Conservation (phyloP, 2,329 filamentous ascomycete species). For the Penicillium sp. region DNA sequence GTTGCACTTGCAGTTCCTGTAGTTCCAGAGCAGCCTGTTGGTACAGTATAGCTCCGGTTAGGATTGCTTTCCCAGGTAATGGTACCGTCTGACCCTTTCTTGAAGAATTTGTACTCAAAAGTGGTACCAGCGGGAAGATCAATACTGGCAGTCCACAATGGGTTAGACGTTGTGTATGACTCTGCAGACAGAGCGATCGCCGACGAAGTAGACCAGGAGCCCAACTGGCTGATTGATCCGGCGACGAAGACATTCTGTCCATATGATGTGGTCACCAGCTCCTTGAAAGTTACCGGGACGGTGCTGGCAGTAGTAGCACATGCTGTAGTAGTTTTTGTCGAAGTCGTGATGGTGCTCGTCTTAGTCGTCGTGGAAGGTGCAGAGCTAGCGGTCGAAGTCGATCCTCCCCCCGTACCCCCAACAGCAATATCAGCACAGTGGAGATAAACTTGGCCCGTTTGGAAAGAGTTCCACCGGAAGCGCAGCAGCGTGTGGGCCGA, state of each 20-base stretch:
- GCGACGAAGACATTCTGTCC: not conserved
- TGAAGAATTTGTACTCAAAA: not conserved
- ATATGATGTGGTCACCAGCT: not conserved
- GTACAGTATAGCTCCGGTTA: not conserved
- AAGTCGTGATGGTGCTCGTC: not conserved
- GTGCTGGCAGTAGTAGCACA: not conserved
- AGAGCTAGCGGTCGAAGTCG: not conserved
- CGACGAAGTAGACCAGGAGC: not conserved
- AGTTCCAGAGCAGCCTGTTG: not conserved
- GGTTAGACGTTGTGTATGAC: not conserved
- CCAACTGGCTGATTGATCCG: not conserved
- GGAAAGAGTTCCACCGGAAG: slow-evolving; percentile 57
- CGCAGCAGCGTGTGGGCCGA: slow-evolving; percentile 54
- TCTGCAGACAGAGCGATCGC: not conserved
- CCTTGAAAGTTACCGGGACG: not conserved
- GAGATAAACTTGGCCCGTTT: slow-evolving; percentile 56
- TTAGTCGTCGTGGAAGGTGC: no score
- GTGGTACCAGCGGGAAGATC: not conserved
- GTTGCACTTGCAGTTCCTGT: not conserved
- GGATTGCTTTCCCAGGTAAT: not conserved
- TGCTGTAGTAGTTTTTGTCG: not conserved
- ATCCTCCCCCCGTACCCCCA: slow-evolving; percentile 6
- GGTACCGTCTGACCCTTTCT: not conserved
- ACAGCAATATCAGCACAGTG: slow-evolving; percentile 56
- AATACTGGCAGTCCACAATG: not conserved